Evolutionary conservation across 441 rosid genomes (phyloP).

Genomic region (Pelargonium citronellum): DNA sequence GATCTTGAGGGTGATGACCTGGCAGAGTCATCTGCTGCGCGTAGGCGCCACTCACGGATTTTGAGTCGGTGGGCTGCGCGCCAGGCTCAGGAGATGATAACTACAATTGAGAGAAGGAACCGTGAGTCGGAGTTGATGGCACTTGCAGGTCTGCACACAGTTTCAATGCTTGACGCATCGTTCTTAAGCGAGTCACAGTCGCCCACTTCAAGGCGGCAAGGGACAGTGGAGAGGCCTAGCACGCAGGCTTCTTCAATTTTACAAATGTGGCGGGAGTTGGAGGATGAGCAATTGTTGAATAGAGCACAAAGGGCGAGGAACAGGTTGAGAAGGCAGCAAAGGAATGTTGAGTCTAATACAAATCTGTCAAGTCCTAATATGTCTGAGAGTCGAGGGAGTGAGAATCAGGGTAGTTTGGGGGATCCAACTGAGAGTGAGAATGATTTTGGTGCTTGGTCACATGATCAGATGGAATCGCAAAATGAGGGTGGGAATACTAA

Average conservation of each 20-base stretch:
- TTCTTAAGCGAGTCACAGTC: constrained; percentile 75
- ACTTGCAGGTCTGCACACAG: constrained; percentile 76
- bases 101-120: constrained; percentile 75
- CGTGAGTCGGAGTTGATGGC: constrained; percentile 84
- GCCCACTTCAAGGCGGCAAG: constrained; percentile 56
- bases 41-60: constrained; percentile 66
- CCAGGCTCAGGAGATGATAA: constrained; percentile 88
- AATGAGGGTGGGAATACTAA: constrained; percentile 45
- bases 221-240: constrained; percentile 57
- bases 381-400: constrained; percentile 56
- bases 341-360: constrained; percentile 45
- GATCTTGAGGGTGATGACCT: constrained; percentile 76
- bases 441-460: constrained; percentile 69
- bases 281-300: constrained; percentile 74
- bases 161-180: constrained; percentile 79
- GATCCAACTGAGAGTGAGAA: constrained; percentile 79
- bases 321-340: constrained; percentile 55
- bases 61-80: constrained; percentile 80
- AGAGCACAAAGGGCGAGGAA: constrained; percentile 69
- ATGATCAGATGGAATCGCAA: constrained; percentile 43
- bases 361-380: constrained; percentile 37
- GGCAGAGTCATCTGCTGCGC: constrained; percentile 74
- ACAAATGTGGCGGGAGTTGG: constrained; percentile 94
- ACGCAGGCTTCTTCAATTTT: constrained; percentile 68
- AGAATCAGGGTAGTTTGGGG: constrained; percentile 57